Conservation (phyloP, 805 yeast species). For the Pichia cephalocereana region DNA sequence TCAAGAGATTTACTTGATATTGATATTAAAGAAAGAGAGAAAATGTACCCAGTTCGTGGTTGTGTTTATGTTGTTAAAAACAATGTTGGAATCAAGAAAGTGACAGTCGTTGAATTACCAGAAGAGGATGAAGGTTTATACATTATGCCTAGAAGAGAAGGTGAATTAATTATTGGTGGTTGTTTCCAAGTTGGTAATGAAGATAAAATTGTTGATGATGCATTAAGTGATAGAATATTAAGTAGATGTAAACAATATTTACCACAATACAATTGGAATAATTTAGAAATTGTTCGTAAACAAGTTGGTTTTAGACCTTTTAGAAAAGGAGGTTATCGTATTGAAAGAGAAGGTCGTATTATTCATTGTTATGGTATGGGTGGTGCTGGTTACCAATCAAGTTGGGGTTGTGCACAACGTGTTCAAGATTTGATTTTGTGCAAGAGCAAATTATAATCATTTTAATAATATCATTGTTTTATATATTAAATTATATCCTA, state of each 20-base stretch:
- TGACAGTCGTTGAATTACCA: slow-evolving; percentile 23
- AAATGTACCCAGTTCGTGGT: slow-evolving; percentile 48
- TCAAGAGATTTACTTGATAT: slow-evolving; percentile 39
- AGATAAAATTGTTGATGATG: slow-evolving; percentile 28
- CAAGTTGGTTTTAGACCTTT: slow-evolving; percentile 66
- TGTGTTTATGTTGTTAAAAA: slow-evolving; percentile 48
- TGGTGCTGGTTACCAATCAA: slow-evolving; percentile 38
- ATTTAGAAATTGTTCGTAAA: slow-evolving; percentile 38
- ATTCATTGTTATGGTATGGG: slow-evolving; percentile 45
- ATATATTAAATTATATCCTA: background rate
- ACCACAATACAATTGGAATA: slow-evolving; percentile 29
- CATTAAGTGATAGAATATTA: slow-evolving; percentile 38
- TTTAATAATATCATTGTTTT: too few relatives aligned
- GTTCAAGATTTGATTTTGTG: slow-evolving; percentile 15
- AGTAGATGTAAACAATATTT: slow-evolving; percentile 33
- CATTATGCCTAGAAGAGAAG: slow-evolving; percentile 63
- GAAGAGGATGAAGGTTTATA: slow-evolving; percentile 40
- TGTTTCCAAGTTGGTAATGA: slow-evolving; percentile 19
- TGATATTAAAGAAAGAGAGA: slow-evolving; percentile 7
- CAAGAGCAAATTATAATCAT: background rate
- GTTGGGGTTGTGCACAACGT: slow-evolving; percentile 55
- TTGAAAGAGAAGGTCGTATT: slow-evolving; percentile 40
- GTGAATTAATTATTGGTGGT: slow-evolving; percentile 66
- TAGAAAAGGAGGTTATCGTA: slow-evolving; percentile 48
- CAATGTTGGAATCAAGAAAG: slow-evolving; percentile 21